Percentiles rank a stretch among this genome's conserved stretches.
These are phyloP conservation scores for Kokia cookei DNA, from an alignment of 441 rosid species.

Conservation along the genomic window DNA sequence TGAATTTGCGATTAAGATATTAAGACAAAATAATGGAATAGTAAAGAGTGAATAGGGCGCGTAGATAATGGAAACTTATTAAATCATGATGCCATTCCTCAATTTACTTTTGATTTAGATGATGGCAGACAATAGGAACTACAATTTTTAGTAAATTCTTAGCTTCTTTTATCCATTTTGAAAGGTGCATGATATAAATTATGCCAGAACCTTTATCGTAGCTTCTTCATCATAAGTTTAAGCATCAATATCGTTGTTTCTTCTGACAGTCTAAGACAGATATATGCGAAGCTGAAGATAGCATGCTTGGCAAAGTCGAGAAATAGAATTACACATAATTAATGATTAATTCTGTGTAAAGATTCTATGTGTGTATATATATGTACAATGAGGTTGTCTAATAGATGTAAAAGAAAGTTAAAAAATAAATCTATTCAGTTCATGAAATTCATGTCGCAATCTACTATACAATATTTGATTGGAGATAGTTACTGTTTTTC, in stretches of 20 bases:
- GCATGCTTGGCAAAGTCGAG: neutral
- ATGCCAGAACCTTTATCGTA: neutral
- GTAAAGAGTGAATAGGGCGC: neutral
- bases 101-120: neutral
- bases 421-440: neutral
- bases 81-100: neutral
- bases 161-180: neutral
- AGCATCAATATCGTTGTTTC: neutral
- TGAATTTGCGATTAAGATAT: neutral
- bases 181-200: neutral
- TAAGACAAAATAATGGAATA: neutral
- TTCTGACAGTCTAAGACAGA: neutral
- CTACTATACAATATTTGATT: neutral
- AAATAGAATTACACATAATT: neutral
- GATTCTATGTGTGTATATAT: neutral
- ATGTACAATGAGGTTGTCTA: neutral
- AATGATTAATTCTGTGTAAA: neutral
- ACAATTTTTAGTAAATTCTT: neutral
- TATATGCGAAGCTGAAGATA: neutral
- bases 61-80: neutral
- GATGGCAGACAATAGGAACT: neutral
- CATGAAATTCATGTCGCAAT: neutral
- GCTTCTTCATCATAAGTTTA: neutral
- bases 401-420: neutral
- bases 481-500: conserved; percentile 6